A percentile compares a stretch with the other conserved stretches of the same genome.
phyloP scores from a whole-genome alignment of 805 yeast genomes.

The Lipomyces mesembrius region DNA sequence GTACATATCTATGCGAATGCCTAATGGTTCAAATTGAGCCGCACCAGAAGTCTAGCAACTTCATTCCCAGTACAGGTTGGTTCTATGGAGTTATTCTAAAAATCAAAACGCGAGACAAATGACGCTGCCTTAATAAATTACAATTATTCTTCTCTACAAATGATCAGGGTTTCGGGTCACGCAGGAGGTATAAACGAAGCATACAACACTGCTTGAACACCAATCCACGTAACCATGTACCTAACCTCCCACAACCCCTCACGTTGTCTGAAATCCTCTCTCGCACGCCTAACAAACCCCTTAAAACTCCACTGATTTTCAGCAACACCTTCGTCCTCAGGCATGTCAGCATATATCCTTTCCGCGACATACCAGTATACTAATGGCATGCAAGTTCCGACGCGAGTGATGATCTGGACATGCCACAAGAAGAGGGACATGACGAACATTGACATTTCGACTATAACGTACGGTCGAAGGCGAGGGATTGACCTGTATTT shows the following conservation, averaged over 20 bases:
- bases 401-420: conserved; percentile 82
- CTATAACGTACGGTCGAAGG: conserved; percentile 47
- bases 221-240: conserved; percentile 65
- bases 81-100: too few relatives aligned
- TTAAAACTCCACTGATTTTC: conserved; percentile 8
- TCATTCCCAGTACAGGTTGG: too few relatives aligned
- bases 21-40: too few relatives aligned
- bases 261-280: conserved; percentile 27
- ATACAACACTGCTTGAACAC: conserved; percentile 71
- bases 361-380: conserved; percentile 72
- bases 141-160: background rate
- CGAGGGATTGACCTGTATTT: conserved; percentile 38
- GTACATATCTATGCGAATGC: too few relatives aligned
- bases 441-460: conserved; percentile 51
- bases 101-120: too few relatives aligned
- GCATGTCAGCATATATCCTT: conserved; percentile 36
- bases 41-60: too few relatives aligned
- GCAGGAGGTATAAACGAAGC: conserved; percentile 94
- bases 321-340: conserved; percentile 18
- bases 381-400: conserved; percentile 76
- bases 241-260: conserved; percentile 50
- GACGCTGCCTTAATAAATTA: background rate
- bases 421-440: conserved; percentile 70
- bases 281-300: conserved; percentile 16
- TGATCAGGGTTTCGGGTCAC: background rate